Evolutionary conservation across 108 stramenopile species (phyloP).

Genomic region (Skeletonema menzelii): DNA sequence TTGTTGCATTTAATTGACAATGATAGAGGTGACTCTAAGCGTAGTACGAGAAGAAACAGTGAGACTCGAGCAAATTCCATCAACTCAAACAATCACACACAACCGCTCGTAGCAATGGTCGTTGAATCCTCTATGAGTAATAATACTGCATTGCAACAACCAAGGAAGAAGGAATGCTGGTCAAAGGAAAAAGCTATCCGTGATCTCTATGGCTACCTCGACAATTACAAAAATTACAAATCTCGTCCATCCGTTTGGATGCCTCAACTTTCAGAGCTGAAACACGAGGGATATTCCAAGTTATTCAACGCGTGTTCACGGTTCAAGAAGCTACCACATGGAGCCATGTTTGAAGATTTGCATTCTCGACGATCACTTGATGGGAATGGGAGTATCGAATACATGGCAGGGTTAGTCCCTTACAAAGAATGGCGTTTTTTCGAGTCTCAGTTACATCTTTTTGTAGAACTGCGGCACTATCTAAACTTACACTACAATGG

Average conservation of each 20-base stretch:
- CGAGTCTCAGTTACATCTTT: slow-evolving; percentile 61
- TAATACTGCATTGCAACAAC: neutral
- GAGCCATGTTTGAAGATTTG: slow-evolving; percentile 1
- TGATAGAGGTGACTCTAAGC: slow-evolving; percentile 10
- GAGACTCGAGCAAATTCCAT: slow-evolving; percentile 9
- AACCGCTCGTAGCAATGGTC: slow-evolving; percentile 1
- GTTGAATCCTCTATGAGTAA: neutral
- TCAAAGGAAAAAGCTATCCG: slow-evolving; percentile 33
- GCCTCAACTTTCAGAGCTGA: slow-evolving; percentile 65
- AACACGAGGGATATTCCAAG: slow-evolving; percentile 38
- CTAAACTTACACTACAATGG: slow-evolving; percentile 42
- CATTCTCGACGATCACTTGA: slow-evolving; percentile 11
- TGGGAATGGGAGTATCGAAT: slow-evolving; percentile 20
- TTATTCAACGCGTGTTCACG: slow-evolving; percentile 58
- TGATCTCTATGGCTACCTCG: slow-evolving; percentile 55
- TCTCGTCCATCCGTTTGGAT: slow-evolving; percentile 70
- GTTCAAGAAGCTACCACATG: slow-evolving; percentile 37
- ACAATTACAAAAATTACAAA: slow-evolving; percentile 34
- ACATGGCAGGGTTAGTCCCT: slow-evolving; percentile 56
- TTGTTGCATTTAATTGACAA: slow-evolving; percentile 27
- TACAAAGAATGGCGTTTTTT: slow-evolving; percentile 71
- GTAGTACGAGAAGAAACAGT: neutral
- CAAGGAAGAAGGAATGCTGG: slow-evolving; percentile 51
- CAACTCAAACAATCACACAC: neutral
- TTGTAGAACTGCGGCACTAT: slow-evolving; percentile 57